phyloP scores from a whole-genome alignment of 768 basidiomycete genomes.

The Boletus rubescentipes region DNA sequence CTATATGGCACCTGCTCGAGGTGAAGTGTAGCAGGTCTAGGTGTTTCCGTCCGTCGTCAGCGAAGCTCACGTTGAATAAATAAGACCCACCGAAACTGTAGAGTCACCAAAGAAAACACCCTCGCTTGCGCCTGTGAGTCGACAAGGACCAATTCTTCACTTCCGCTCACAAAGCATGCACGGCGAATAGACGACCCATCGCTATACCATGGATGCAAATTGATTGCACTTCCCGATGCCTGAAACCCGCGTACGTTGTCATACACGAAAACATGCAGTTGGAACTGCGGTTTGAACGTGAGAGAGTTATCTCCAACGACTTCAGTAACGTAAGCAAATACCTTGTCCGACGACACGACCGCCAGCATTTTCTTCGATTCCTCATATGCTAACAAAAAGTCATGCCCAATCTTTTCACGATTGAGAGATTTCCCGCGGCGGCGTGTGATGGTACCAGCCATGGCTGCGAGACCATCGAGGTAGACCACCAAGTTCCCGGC shows the following conservation, averaged over 20 bases:
- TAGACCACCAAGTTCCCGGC: slow-evolving; percentile 38
- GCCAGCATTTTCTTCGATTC: slow-evolving; percentile 50
- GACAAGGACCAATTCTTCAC: slow-evolving; percentile 52
- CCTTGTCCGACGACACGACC: slow-evolving; percentile 45
- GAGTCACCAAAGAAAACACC: slow-evolving; percentile 52
- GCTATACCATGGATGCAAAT: slow-evolving; percentile 46
- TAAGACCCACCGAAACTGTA: slow-evolving; percentile 29
- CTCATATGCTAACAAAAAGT: slow-evolving; percentile 48
- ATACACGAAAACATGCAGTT: slow-evolving; percentile 46
- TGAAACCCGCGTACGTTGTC: slow-evolving; percentile 46
- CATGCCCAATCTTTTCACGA: slow-evolving; percentile 46
- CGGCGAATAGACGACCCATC: slow-evolving; percentile 30
- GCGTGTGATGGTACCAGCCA: slow-evolving; percentile 34
- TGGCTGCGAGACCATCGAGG: slow-evolving; percentile 32
- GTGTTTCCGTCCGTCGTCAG: background rate
- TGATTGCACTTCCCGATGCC: slow-evolving; percentile 39
- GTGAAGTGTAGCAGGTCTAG: slow-evolving; percentile 47
- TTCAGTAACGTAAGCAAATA: slow-evolving; percentile 3
- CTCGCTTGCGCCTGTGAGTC: slow-evolving; percentile 44
- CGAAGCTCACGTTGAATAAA: background rate
- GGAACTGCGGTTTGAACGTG: slow-evolving; percentile 30
- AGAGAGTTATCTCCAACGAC: background rate
- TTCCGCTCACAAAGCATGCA: slow-evolving; percentile 47
- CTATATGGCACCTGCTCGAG: slow-evolving; percentile 34
- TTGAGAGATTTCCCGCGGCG: slow-evolving; percentile 34